Evolutionary conservation across 2,329 filamentous ascomycete genomes (phyloP), one percentile per base, ranked within the genome.

Genomic region (Ceratocystis colombiana): DNA sequence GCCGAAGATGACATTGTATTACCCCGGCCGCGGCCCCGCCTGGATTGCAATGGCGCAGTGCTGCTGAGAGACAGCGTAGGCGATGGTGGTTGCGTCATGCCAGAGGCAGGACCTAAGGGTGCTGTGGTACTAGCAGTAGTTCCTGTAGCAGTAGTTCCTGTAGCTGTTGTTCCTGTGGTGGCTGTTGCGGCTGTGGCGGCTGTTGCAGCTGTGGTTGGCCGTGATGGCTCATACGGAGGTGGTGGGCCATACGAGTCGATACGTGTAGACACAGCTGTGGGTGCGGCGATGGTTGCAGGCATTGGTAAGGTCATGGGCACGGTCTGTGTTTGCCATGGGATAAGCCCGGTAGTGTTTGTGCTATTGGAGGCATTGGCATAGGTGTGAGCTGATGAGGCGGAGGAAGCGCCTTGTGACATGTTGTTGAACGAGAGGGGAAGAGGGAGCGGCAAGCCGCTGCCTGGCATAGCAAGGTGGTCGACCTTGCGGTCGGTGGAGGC

Each of bases 391-490:
- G 66, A 62, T 3, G 61, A 55, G 17, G 50, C 62, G 22, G 66
- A 62, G 3, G 66, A 67, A 15, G 62, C 66, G 30, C 62, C 62
- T 57, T 65, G 62, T 6, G 63, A 63, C 3, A 46, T 45, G 5
- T 44, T 48, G 41, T 62, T 48, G 1, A 22, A 28, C 4, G 53
- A 57, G 53, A 57, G 28, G 10, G 48, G 48, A 8, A 53, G n/a
- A 8, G 53, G 53, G 6, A 67, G 63, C 15, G 66, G 66, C 28
- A 67, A 63, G 1, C 66, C 66, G 17, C 50, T 64, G 28, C 66
- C 66, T 5, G 66, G 66, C 66, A 67, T 67, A 28, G 66, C 66
- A 17, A 67, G 66, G 15, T 67, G 66, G 48, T 67, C 66, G 46
- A 67, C 50, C 46, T 67, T 67, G 44, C 45, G 48, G 44, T 63